Conservation (phyloP, 768 basidiomycete genomes). For the Auricularia sp. region DNA sequence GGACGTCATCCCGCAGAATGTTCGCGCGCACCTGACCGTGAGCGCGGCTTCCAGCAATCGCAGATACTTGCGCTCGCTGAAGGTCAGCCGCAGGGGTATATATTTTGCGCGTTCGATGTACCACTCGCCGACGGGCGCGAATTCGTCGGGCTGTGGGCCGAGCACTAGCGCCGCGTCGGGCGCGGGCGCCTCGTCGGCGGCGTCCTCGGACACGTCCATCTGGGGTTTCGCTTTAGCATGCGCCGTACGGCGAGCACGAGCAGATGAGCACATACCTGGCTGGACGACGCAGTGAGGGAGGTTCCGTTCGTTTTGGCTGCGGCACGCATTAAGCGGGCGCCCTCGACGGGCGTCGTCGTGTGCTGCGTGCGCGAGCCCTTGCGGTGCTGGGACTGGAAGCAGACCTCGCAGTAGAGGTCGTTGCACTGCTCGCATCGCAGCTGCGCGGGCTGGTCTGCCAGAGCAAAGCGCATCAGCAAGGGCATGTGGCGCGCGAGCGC, state of each 20-base stretch:
- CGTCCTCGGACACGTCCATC: conserved; percentile 39
- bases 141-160: conserved; percentile 49
- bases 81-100: conserved; percentile 69
- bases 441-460: conserved; percentile 72
- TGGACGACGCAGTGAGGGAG: conserved; percentile 15
- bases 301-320: background rate
- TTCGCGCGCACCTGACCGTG: conserved; percentile 31
- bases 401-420: conserved; percentile 76
- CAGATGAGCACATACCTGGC: conserved; percentile 13
- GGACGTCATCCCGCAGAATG: too few species aligned
- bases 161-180: conserved; percentile 25
- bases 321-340: conserved; percentile 5
- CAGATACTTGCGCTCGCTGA: conserved; percentile 71
- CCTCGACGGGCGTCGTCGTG: conserved; percentile 14
- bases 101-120: conserved; percentile 73
- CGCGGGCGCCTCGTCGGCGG: conserved; percentile 29
- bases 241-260: conserved; percentile 13
- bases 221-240: conserved; percentile 12
- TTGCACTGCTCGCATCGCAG: conserved; percentile 60
- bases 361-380: conserved; percentile 41
- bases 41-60: conserved; percentile 79
- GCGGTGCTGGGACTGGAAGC: conserved; percentile 75
- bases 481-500: background rate
- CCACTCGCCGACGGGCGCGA: conserved; percentile 68
- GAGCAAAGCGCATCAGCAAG: background rate